Base-by-base conservation (phyloP, 495 filamentous ascomycete species). In the Penicillium mononematosum region DNA sequence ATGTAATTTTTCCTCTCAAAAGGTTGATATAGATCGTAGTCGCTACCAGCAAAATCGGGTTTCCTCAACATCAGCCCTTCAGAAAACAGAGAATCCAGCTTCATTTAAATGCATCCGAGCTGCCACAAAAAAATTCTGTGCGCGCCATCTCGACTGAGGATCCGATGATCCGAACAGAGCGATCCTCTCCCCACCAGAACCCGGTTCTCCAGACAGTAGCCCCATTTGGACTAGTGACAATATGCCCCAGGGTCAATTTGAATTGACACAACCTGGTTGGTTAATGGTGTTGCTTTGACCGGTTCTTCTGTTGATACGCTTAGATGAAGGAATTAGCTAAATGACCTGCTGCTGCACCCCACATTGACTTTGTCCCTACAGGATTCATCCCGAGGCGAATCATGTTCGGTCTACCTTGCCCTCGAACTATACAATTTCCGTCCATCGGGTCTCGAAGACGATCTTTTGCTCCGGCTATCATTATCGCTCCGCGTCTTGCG, bases 151-250 rank as follows among this genome's bases (percentile, higher is more conserved):
- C 43, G 42, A 36, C 16, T 52, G 36, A 25, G 29, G 47, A 31
- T 51, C 25, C 51, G 36, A 25, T n/a, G 51, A 31, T 51, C 25
- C 51, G 45, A 48, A 44, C 55, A 32, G 42, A 41, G 1, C 7
- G 34, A 31, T 55, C 17, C 24, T 34, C 31, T 24, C 49, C 29
- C 59, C 60, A 63, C 59, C 32, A 11, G 24, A 42, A 41, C 43
- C 41, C 36, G 34, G n/a, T 53, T 69, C 66, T 69, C 66, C 52
- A 59, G 59, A 58, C 34, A 67, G 48, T 67, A 12, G 59, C 66
- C 50, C 6, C 36, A 63, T 67, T 58, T 31, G 66, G 64, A 62
- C 55, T 69, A 69, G 66, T 58, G 58, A 19, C 50, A 43, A 22
- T 45, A 52, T 29, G 29, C 55, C 38, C 42, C 19, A 11, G 57